A percentile compares a stretch with the other conserved stretches of the same genome.
Evolutionary conservation across 768 basidiomycete genomes (phyloP).

Genomic region (Pilatotrama ljubarskyi): DNA sequence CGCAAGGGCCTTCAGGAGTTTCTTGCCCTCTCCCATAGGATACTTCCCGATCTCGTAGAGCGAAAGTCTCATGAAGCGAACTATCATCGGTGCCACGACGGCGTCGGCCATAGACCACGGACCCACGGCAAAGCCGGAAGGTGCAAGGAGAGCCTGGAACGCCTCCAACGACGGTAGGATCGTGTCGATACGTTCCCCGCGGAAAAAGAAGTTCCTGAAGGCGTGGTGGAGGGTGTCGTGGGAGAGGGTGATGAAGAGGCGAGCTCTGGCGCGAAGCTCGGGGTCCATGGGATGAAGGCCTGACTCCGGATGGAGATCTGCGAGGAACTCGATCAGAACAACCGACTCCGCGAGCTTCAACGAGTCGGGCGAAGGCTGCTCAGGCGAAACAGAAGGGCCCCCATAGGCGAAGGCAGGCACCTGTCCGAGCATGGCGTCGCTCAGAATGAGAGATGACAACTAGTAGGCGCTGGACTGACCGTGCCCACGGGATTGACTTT

Average conservation of each 20-base stretch:
- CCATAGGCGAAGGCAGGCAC: slow-evolving; percentile 63
- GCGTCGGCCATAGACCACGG: slow-evolving; percentile 65
- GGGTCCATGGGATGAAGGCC: slow-evolving; percentile 54
- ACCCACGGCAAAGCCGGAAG: slow-evolving; percentile 44
- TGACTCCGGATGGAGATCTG: slow-evolving; percentile 53
- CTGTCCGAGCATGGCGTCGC: slow-evolving; percentile 27
- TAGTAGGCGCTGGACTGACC: slow-evolving; percentile 35
- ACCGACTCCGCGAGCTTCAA: slow-evolving; percentile 64
- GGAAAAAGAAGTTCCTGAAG: slow-evolving; percentile 39
- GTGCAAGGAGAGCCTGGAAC: slow-evolving; percentile 53
- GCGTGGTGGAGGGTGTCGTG: slow-evolving; percentile 46
- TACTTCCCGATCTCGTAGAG: slow-evolving; percentile 55
- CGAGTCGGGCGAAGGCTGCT: slow-evolving; percentile 58
- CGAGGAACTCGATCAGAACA: slow-evolving; percentile 65
- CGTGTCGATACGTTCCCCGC: slow-evolving; percentile 42
- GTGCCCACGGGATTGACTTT: slow-evolving; percentile 65
- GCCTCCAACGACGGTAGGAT: slow-evolving; percentile 45
- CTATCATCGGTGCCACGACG: slow-evolving; percentile 63
- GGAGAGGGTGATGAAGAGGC: slow-evolving; percentile 59
- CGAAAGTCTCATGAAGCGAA: slow-evolving; percentile 45
- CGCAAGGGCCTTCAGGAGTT: slow-evolving; percentile 44
- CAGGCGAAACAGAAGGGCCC: slow-evolving; percentile 55
- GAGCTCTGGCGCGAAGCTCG: slow-evolving; percentile 54
- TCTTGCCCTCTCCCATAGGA: slow-evolving; percentile 47
- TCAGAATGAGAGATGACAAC: not conserved